Conservation (phyloP, 768 basidiomycete species). For the Suillus cothurnatus region DNA sequence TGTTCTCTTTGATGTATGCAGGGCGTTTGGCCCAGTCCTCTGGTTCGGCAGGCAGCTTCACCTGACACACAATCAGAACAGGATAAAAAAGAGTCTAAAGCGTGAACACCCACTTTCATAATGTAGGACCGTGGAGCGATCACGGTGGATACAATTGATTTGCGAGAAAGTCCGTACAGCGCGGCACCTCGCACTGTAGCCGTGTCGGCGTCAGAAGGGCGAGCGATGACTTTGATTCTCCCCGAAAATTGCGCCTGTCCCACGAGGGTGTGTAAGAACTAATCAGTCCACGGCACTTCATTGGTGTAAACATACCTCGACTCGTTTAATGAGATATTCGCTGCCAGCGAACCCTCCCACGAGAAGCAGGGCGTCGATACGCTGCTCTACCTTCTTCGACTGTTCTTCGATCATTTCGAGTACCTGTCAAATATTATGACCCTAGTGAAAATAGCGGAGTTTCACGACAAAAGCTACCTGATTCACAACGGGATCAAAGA, state of each 20-base stretch:
- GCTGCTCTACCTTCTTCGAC: conserved; percentile 62
- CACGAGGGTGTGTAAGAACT: conserved; percentile 11
- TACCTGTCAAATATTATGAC: conserved; percentile 48
- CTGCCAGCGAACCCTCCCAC: conserved; percentile 90
- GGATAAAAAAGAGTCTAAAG: background rate
- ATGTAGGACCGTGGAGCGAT: conserved; percentile 84
- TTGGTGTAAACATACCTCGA: conserved; percentile 54
- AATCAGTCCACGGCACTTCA: conserved; percentile 12
- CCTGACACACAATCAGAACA: conserved; percentile 40
- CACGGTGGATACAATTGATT: conserved; percentile 77
- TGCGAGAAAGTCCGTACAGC: conserved; percentile 78
- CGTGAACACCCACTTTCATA: conserved; percentile 63
- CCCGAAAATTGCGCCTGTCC: conserved; percentile 65
- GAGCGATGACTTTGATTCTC: conserved; percentile 73
- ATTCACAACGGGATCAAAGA: conserved; percentile 86
- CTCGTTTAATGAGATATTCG: conserved; percentile 79
- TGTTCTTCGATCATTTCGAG: conserved; percentile 80
- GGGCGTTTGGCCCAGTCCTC: conserved; percentile 87
- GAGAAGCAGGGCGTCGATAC: conserved; percentile 81
- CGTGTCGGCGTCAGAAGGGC: conserved; percentile 86
- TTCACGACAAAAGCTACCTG: conserved; percentile 49
- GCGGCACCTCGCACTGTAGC: conserved; percentile 90
- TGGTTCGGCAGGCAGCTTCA: conserved; percentile 84
- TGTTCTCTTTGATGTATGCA: conserved; percentile 79
- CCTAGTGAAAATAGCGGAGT: conserved; percentile 8